Evolutionary conservation across 495 filamentous ascomycete genomes (phyloP).

Genomic region (Penicillium crystallinum): DNA sequence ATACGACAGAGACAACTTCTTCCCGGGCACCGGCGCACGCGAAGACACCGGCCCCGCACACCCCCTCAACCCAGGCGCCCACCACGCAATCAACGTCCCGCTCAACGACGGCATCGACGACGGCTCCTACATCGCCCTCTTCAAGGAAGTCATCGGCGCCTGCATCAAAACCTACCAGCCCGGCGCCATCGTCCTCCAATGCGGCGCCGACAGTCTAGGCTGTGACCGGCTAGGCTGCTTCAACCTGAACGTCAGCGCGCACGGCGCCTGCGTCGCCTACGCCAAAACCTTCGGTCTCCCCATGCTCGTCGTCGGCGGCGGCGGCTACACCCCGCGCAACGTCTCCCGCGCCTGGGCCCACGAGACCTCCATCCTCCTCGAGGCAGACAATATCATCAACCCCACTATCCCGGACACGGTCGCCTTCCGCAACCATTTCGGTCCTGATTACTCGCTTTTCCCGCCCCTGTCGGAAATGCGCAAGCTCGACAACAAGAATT

Average conservation of each 20-base stretch:
- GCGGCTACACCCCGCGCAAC: constrained; percentile 96
- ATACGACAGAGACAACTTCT: constrained; percentile 78
- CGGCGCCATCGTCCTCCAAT: constrained; percentile 88
- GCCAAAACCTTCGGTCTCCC: constrained; percentile 74
- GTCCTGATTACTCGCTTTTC: constrained; percentile 71
- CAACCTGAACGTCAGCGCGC: constrained; percentile 91
- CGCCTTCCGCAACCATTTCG: constrained; percentile 75
- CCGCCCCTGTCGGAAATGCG: constrained; percentile 67
- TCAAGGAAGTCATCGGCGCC: constrained; percentile 70
- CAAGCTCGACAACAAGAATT: constrained; percentile 72
- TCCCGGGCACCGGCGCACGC: constrained; percentile 61
- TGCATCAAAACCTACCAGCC: constrained; percentile 74
- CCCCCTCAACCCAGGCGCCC: constrained; percentile 56
- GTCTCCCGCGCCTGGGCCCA: constrained; percentile 95
- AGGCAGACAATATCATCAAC: constrained; percentile 63
- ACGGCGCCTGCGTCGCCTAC: constrained; percentile 85
- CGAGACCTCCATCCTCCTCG: constrained; percentile 87
- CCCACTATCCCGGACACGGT: constrained; percentile 65
- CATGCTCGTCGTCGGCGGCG: constrained; percentile 85
- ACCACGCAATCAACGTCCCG: constrained; percentile 63
- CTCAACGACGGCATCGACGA: constrained; percentile 84
- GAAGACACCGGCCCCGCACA: constrained; percentile 55
- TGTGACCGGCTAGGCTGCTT: constrained; percentile 92
- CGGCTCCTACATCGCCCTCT: constrained; percentile 79
- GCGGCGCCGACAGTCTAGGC: constrained; percentile 90